phyloP scores from a whole-genome alignment of 306 rosid genomes.

The Cucumis hystrix region DNA sequence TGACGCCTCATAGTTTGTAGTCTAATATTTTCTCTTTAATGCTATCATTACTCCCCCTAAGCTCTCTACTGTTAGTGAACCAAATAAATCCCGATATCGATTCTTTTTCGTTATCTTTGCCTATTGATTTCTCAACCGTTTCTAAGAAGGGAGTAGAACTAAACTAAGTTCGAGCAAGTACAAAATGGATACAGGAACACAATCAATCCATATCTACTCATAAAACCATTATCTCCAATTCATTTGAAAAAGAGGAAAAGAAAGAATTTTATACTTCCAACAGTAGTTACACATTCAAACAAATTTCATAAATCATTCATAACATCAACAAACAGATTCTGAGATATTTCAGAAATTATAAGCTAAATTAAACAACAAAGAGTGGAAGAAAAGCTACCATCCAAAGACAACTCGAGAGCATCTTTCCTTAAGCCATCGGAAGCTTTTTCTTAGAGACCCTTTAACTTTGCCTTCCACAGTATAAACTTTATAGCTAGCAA shows the following conservation, averaged over 20 bases:
- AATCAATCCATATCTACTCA: background rate
- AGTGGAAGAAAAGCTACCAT: constrained; percentile 19
- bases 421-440: constrained; percentile 77
- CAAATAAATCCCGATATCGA: too few species aligned
- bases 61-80: too few species aligned
- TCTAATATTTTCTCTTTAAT: too few species aligned
- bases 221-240: background rate
- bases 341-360: background rate
- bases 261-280: background rate
- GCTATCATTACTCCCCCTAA: too few species aligned
- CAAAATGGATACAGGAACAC: background rate
- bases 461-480: constrained; percentile 80
- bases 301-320: background rate
- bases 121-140: too few species aligned
- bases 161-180: background rate
- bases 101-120: too few species aligned
- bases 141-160: background rate
- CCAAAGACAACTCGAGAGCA: constrained; percentile 63
- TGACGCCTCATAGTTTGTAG: too few species aligned
- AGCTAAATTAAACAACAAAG: background rate
- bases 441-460: constrained; percentile 69
- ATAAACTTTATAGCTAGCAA: constrained; percentile 86
- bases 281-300: background rate
- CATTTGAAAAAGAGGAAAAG: background rate
- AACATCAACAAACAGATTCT: background rate